Evolutionary conservation across 2,329 filamentous ascomycete genomes (phyloP).

Genomic region (Diaporthe batatas): DNA sequence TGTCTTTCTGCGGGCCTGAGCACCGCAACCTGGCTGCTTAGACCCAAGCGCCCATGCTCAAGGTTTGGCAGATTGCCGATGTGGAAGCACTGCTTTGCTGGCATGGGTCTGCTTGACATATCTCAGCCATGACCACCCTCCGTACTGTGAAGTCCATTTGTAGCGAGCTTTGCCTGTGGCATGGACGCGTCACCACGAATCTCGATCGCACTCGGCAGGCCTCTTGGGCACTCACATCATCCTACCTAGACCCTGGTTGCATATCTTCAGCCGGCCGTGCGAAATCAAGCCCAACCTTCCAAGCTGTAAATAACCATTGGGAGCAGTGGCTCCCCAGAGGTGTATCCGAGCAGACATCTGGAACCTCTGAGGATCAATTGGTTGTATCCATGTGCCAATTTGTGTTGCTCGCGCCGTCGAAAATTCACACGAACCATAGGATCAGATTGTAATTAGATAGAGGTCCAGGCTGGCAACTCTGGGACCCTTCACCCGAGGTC

Average conservation of each 20-base stretch:
- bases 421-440: not conserved
- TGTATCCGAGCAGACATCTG: not conserved
- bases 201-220: slow-evolving; percentile 6
- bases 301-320: not conserved
- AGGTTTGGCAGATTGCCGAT: not conserved
- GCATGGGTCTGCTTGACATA: not conserved
- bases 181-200: not conserved
- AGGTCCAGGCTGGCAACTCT: slow-evolving; percentile 3
- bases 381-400: not conserved
- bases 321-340: too few relatives aligned
- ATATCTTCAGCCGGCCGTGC: not conserved
- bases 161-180: not conserved
- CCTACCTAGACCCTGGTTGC: not conserved
- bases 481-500: not conserved
- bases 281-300: not conserved
- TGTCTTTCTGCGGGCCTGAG: not conserved
- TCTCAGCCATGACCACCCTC: not conserved
- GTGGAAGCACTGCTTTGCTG: not conserved
- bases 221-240: not conserved
- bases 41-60: too few relatives aligned
- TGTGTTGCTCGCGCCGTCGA: not conserved
- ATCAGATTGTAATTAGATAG: not conserved
- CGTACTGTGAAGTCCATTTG: not conserved
- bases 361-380: not conserved
- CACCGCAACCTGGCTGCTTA: not conserved